Evolutionary conservation across 495 filamentous ascomycete species (phyloP), one percentile per base, ranked within the genome.

Genomic region (Tuber borchii): DNA sequence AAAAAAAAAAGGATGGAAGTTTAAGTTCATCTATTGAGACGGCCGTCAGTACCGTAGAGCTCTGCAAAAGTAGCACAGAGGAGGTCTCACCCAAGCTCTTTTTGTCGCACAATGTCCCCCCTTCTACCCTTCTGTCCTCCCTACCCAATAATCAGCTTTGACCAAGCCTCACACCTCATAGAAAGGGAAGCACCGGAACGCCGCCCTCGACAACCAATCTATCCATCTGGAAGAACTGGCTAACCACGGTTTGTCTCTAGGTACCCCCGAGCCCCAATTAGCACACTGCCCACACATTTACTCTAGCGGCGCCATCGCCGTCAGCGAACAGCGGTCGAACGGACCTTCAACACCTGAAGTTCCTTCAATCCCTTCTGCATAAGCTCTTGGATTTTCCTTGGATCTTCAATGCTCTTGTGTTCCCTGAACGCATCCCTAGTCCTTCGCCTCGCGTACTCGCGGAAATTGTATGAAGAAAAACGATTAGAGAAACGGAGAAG

Each of bases 381-480:
- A 83, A 97, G 85, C 83, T 95, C 93, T 84, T 97, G 93, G 83
- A 96, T 88, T 85, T 87, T 86, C 78, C 94, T 86, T 69, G 84
- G 83, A 72, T 95, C 94, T 76, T 92, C 89, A 19, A 88, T 86
- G 76, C 86, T 86, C 74, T 87, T 87, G 83, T 96, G 88, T 84
- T 95, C 94, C 74, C 92, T 88, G 84, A 99, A 99, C 16, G 92
- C 89, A 86, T 97, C 95, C 81, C 86, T 87, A 80, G 95, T 95
- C 82, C 95, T 89, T 75, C 96, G 90, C 83, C 89, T 92, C 43
- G 96, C 94, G 85, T 97, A 99, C 81, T 98, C 95, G 83, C 95
- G 90, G 88, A 97, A 99, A 84, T 97, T 98, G 87, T 97, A 99
- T 77, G 90, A 88, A 72, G 94, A 90, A 84, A 98, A 99, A 79